Evolutionary conservation across 371 early-diverging fungal species (phyloP).

Genomic region (Actinomortierella ambigua): DNA sequence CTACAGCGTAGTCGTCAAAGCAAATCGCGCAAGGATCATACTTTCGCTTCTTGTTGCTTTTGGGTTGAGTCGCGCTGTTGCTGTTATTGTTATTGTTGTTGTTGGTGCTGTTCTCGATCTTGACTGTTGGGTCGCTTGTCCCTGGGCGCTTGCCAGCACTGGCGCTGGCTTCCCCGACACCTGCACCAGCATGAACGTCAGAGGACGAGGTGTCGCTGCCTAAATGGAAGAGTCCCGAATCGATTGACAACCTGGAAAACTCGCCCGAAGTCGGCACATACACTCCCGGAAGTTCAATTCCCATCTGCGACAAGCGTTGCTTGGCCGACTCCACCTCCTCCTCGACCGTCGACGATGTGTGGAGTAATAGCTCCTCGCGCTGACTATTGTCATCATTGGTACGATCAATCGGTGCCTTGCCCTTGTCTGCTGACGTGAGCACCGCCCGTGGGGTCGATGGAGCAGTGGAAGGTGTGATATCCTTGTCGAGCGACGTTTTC

Average conservation of each 20-base stretch:
- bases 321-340: constrained; percentile 1
- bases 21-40: constrained; percentile 70
- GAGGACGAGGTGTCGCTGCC: no score
- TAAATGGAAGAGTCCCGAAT: constrained; percentile 10
- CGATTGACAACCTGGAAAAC: constrained; percentile 29
- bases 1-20: constrained; percentile 61
- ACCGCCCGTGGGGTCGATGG: background rate
- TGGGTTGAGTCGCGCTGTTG: background rate
- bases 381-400: no score
- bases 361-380: background rate
- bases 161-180: background rate
- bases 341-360: constrained; percentile 4
- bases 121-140: background rate
- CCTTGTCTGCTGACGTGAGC: background rate
- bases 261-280: constrained; percentile 29
- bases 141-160: no score
- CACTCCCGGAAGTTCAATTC: constrained; percentile 26
- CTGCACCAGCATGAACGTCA: constrained; percentile 4
- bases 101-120: background rate
- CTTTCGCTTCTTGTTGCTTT: constrained; percentile 12
- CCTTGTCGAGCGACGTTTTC: background rate
- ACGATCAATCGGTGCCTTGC: background rate
- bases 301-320: constrained; percentile 25
- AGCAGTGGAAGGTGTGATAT: no score
- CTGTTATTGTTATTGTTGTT: background rate